Conservation (phyloP, 2,329 filamentous ascomycete genomes). For the Aspergillus latus region DNA sequence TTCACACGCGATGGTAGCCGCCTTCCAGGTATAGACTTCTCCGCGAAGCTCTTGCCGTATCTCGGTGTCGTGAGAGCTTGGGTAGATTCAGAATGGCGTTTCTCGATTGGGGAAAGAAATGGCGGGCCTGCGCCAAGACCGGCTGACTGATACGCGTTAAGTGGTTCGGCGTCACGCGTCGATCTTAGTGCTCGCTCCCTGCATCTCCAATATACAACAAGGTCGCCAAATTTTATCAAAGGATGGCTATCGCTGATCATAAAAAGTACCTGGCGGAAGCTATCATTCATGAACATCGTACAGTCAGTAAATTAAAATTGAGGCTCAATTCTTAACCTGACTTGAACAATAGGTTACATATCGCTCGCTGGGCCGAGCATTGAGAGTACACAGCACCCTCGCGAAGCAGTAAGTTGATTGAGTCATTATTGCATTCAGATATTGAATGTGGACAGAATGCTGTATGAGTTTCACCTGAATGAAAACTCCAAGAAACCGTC, state of each 20-base stretch:
- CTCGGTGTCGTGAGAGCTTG: not conserved
- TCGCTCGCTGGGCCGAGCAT: conserved; percentile 74
- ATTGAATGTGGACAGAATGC: conserved; percentile 60
- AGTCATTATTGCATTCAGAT: not conserved
- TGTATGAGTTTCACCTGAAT: conserved; percentile 77
- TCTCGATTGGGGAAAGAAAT: conserved; percentile 5
- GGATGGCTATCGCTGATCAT: conserved; percentile 54
- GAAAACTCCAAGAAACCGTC: conserved; percentile 74
- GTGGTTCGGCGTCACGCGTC: conserved; percentile 33
- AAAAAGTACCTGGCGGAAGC: conserved; percentile 71
- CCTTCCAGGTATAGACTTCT: not conserved
- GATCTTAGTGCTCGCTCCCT: not conserved
- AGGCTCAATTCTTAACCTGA: not conserved
- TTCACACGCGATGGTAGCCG: not conserved
- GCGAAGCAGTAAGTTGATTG: conserved; percentile 75
- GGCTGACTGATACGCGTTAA: conserved; percentile 46
- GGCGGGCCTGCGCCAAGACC: conserved; percentile 35
- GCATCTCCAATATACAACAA: conserved; percentile 6
- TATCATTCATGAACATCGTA: conserved; percentile 71
- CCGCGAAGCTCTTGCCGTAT: not conserved
- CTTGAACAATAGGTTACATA: conserved; percentile 70
- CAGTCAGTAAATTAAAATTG: conserved; percentile 54
- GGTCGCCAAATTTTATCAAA: conserved; percentile 10
- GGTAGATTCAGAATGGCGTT: not conserved
- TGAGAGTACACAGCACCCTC: conserved; percentile 79